These are phyloP conservation scores for Backusella australiensis DNA, from an alignment of 192 early-diverging fungal species.

Conservation along the genomic window DNA sequence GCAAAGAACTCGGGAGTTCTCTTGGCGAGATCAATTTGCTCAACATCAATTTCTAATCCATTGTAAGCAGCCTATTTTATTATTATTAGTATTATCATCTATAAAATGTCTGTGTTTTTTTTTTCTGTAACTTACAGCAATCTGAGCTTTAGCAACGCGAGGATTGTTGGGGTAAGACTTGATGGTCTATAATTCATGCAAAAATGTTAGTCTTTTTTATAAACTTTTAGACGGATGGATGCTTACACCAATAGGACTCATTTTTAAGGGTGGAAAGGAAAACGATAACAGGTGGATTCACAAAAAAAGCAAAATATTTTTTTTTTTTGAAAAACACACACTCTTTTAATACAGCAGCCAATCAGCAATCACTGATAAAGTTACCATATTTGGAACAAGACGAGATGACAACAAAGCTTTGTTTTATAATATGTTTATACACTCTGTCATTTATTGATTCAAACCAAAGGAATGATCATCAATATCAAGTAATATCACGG, in stretches of 20 bases:
- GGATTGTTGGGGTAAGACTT: slow-evolving; percentile 71
- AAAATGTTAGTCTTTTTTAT: neutral
- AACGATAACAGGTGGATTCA: neutral
- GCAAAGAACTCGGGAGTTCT: slow-evolving; percentile 78
- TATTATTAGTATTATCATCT: neutral
- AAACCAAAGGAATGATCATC: too few relatives aligned
- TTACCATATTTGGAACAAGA: too few relatives aligned
- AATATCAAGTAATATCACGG: too few relatives aligned
- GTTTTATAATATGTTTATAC: too few relatives aligned
- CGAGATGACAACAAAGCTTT: too few relatives aligned
- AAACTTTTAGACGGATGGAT: slow-evolving; percentile 4
- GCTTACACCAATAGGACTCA: slow-evolving; percentile 16
- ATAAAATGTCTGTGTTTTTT: neutral
- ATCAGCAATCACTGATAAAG: too few relatives aligned
- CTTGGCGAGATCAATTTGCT: slow-evolving; percentile 61
- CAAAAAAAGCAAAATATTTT: neutral
- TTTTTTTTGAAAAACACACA: neutral
- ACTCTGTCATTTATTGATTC: too few relatives aligned
- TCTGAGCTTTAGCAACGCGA: slow-evolving; percentile 60
- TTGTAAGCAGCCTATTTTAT: slow-evolving; percentile 65
- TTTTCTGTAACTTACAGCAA: slow-evolving; percentile 36
- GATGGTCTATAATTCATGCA: slow-evolving; percentile 39
- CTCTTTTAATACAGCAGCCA: too few relatives aligned
- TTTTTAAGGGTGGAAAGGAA: neutral
- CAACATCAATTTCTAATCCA: slow-evolving; percentile 68